phyloP scores from a whole-genome alignment of 352 stramenopile genomes.

The Globisporangium spinosum region DNA sequence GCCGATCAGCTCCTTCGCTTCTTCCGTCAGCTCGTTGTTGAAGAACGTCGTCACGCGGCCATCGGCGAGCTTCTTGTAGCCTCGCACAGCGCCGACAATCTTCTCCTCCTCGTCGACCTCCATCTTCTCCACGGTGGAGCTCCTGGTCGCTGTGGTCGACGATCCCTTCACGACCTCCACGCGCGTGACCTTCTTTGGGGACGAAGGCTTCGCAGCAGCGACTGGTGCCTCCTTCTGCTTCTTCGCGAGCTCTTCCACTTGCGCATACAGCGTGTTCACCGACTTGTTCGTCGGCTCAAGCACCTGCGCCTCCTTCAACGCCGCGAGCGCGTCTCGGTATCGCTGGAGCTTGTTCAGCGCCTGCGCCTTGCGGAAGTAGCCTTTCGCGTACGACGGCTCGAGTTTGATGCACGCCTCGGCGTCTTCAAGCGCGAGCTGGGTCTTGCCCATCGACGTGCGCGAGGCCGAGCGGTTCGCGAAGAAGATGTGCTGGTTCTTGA shows the following conservation, averaged over 20 bases:
- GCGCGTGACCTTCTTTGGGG: conserved; percentile 55
- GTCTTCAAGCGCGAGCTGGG: conserved; percentile 55
- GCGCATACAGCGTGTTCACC: conserved; percentile 49
- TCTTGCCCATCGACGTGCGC: conserved; percentile 80
- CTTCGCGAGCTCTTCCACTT: conserved; percentile 58
- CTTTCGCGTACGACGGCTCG: conserved; percentile 71
- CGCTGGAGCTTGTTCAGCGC: conserved; percentile 68
- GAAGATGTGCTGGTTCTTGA: conserved; percentile 80
- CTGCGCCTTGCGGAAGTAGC: conserved; percentile 81
- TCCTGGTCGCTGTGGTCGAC: background rate
- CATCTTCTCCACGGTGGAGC: conserved; percentile 16
- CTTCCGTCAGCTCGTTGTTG: conserved; percentile 97
- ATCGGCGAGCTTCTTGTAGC: conserved; percentile 96
- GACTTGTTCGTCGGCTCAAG: conserved; percentile 78
- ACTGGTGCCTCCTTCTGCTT: conserved; percentile 47
- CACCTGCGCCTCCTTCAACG: conserved; percentile 56
- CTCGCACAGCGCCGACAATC: conserved; percentile 68
- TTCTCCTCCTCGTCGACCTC: conserved; percentile 67
- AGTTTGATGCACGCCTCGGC: conserved; percentile 60
- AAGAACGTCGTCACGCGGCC: conserved; percentile 98
- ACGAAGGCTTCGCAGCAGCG: conserved; percentile 10
- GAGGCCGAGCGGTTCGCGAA: conserved; percentile 87
- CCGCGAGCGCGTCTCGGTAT: conserved; percentile 56
- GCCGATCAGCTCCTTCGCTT: conserved; percentile 96
- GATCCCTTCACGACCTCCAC: conserved; percentile 40